Base-by-base conservation (phyloP, 768 basidiomycete genomes). In the Macrocybe gigantea region DNA sequence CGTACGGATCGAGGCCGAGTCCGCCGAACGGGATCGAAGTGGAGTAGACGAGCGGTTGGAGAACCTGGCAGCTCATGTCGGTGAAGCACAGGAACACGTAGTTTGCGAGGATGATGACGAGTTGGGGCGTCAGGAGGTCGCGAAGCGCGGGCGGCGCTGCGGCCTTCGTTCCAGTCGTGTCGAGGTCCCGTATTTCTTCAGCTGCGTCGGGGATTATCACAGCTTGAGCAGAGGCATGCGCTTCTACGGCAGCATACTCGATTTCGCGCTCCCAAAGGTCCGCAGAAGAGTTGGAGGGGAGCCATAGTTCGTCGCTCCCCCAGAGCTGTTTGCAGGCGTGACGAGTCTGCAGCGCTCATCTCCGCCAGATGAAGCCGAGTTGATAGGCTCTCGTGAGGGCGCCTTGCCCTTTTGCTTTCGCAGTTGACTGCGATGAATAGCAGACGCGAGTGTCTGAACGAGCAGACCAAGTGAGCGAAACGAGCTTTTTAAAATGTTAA, bases 11-110 rank as follows among this genome's bases (percentile, higher is more conserved):
- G 36, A 89, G 67, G 3, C 85, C 85, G 5, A 88, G 74, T 1
- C 87, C 86, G 15, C 87, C 86, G 1, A 74, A 67, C 11, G 64
- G 61, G 40, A 79, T 60, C 0, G 86, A 78, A 0, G 84, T 88
- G 8, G 84, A 81, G 48, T 67, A 75, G 36, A 73, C 62, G 41
- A 77, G 62, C 7, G 73, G 73, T 22, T 62, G 49, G 10, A 77
- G 66, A 8, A 65, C 69, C 13, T 57, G 53, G 38, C 63, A 56
- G 37, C 57, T 53, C 64, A 72, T 70, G 49, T 70, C 70, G 30
- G 58, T 48, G 59, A 75, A 74, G 7, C 65, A 40, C 13, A 72
- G 60, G 54, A 66, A 65, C 5, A 57, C 53, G 47, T 68, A 62
- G 50, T 64, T 68, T 33, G 63, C 12, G 34, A 68, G 53, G 3